Evolutionary conservation across 176 grass and related monocot genomes (phyloP), one percentile per base, ranked within the genome.

Genomic region (Aegilops sharonensis): DNA sequence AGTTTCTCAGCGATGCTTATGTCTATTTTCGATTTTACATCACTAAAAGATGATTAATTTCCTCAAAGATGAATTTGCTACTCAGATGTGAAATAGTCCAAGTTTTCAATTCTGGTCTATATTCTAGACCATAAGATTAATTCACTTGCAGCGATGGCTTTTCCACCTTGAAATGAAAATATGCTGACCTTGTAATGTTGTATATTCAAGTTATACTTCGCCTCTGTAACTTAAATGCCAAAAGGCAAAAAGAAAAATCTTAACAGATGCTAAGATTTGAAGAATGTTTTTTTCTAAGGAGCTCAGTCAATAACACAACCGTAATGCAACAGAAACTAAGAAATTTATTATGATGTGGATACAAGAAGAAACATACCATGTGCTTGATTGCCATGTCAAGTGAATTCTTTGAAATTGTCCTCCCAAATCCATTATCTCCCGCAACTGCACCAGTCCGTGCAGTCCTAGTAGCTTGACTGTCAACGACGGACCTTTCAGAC

Each of bases 311-410:
- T 9, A 68, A 42, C 50, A 59, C 6, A 64, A 48, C 23, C 39
- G 37, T 48, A 78, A 81, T 78, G 0, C 11, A 56, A 65, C 18
- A 11, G 8, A 50, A 89, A 50, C 64, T 40, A 91, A 34, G n/a
- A 64, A 39, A 39, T 27, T 83, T 54, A 20, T 37, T 40, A 9
- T 75, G 47, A 87, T 74, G 36, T 80, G 36, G 54, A 86, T 54
- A 84, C 37, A 87, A 64, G 37, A 72, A 59, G 45, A 36, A 68
- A 57, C 80, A 78, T 99, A 99, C 97, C 97, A 99, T 99, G 64
- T 99, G 97, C 88, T 84, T 92, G 79, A 99, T 92, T 47, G 97
- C 97, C 97, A 99, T 96, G 83, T 99, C 97, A 70, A 99, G 89
- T 47, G 97, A 99, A 60, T 90, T 99, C 92, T 94, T 99, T 36